A percentile compares a stretch with the other conserved stretches of the same genome.
Conservation (phyloP, 2,329 filamentous ascomycete species). For the Neofusicoccum kwambonambiense region DNA sequence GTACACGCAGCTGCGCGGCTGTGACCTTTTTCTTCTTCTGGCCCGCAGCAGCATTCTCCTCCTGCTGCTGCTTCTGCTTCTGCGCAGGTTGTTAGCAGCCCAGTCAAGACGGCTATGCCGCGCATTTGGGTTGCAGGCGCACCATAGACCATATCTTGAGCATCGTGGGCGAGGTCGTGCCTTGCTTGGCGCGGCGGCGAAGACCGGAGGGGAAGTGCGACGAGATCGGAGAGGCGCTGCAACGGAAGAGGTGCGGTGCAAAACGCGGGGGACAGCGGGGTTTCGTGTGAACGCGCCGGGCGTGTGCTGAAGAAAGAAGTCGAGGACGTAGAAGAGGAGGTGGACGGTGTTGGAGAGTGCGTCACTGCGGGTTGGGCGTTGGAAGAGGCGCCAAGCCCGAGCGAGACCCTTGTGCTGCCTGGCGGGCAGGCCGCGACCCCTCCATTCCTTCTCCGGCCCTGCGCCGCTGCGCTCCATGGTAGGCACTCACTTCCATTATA, state of each 20-base stretch:
- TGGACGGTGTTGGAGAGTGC: background rate
- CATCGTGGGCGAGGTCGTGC: constrained; percentile 60
- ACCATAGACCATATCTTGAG: constrained; percentile 99
- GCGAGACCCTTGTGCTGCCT: no score
- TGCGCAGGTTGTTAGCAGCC: constrained; percentile 43
- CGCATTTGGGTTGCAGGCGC: constrained; percentile 31
- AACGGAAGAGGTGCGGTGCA: background rate
- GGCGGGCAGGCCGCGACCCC: no score
- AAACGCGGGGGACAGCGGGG: background rate
- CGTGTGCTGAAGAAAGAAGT: background rate
- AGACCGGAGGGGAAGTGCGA: background rate
- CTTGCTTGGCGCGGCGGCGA: constrained; percentile 7
- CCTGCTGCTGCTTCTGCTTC: constrained; percentile 91
- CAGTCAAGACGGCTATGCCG: background rate
- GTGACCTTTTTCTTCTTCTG: constrained; percentile 99
- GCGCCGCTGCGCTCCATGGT: no score
- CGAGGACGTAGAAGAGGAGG: background rate
- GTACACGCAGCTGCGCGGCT: constrained; percentile 88
- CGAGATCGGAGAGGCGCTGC: background rate
- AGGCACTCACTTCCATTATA: no score
- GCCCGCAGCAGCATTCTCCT: constrained; percentile 78
- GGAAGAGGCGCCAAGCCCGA: background rate
- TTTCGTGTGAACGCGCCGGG: background rate
- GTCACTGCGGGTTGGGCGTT: background rate
- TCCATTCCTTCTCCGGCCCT: no score